Evolutionary conservation across 805 yeast genomes (phyloP), one percentile per base, ranked within the genome.

Genomic region (Komagataella pseudopastoris): DNA sequence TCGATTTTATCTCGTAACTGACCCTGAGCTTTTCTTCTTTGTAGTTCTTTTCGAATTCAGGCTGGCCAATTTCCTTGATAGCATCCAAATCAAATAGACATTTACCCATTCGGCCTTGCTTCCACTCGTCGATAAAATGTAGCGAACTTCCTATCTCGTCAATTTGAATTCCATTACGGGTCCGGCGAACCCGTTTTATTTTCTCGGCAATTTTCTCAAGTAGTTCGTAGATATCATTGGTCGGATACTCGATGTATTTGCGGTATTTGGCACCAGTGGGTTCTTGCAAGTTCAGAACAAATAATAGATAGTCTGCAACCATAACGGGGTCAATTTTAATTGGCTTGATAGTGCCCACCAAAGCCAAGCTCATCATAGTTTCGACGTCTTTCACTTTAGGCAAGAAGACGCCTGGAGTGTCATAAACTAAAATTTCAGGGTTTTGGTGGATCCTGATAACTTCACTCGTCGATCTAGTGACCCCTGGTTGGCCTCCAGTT

Each of bases 331-430:
- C 97, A 14, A 88, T 76, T n/a, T 77, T 70, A 14, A 76, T 74
- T 4, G 77, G 69, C 52, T 80, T 80, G 5, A 90, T 84, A 49
- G 93, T 83, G 1, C 95, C 95, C 44, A 85, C 80, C 17, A 89
- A 66, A 1, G 86, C 73, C 44, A 90, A 70, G 2, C 82, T 76
- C 22, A 91, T 68, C 93, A 90, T 87, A 1, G 88, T 79, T 55
- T 81, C 79, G 3, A 75, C 63, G 54, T 76, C 75, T 48, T 75
- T 74, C 7, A 81, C 85, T 18, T 80, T 78, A 0, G 99, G 98
- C 10, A 88, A 65, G 52, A 88, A 79, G 3, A 93, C 90, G 1
- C 99, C 99, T 0, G 99, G 99, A 0, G 97, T 86, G 62, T 93
- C 99, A 58, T 85, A 80, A 6, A 90, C 70, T 53, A 80, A 74